phyloP scores from a whole-genome alignment of 1,284 basidiomycete species.

The Fomitopsis palustris region DNA sequence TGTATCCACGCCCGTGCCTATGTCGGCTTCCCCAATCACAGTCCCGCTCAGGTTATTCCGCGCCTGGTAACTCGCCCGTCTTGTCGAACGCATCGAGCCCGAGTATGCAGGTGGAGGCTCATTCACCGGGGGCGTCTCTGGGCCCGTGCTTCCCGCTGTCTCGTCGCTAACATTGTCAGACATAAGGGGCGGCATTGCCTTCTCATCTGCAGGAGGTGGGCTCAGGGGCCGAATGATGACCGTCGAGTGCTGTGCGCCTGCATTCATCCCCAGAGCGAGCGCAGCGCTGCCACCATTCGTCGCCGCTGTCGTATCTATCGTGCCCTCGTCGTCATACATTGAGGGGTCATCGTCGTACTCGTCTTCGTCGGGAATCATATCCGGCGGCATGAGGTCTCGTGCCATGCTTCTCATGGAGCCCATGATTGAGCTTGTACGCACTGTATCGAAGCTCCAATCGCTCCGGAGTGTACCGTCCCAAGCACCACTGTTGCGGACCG shows the following conservation, averaged over 20 bases:
- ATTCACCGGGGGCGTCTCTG: constrained; percentile 28
- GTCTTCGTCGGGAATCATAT: constrained; percentile 47
- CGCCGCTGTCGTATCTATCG: constrained; percentile 55
- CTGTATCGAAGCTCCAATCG: constrained; percentile 96
- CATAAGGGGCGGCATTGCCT: constrained; percentile 40
- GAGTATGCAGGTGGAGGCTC: constrained; percentile 36
- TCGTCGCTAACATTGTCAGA: constrained; percentile 36
- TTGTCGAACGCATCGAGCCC: constrained; percentile 39
- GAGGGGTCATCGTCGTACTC: constrained; percentile 46
- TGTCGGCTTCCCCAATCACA: constrained; percentile 73
- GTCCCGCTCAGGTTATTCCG: constrained; percentile 71
- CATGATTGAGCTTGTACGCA: constrained; percentile 71
- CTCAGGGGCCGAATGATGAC: constrained; percentile 55
- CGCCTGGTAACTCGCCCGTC: constrained; percentile 69
- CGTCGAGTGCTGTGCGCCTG: constrained; percentile 62
- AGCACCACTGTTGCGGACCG: constrained; percentile 49
- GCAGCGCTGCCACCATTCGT: constrained; percentile 65
- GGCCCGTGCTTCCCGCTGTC: constrained; percentile 25
- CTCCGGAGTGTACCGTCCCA: constrained; percentile 81
- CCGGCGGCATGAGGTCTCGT: constrained; percentile 58
- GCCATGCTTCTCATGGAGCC: constrained; percentile 69
- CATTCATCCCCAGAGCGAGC: constrained; percentile 47
- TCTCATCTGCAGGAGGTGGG: constrained; percentile 29
- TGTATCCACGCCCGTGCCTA: constrained; percentile 84
- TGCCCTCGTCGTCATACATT: constrained; percentile 31